phyloP scores from a whole-genome alignment of 2,329 filamentous ascomycete genomes.

The Aspergillus fructus region DNA sequence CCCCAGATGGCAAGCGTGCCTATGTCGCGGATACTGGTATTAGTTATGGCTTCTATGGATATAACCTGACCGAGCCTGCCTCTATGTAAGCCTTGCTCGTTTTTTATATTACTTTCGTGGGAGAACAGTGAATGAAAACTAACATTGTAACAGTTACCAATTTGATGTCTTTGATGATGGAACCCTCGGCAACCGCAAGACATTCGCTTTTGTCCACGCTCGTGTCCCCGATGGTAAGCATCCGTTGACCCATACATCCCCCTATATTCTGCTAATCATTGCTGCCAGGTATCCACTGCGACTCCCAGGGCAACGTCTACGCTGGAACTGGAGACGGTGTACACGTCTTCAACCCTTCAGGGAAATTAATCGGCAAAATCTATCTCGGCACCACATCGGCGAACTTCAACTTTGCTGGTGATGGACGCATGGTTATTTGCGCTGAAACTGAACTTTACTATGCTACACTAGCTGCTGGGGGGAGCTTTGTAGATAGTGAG shows the following conservation, averaged over 20 bases:
- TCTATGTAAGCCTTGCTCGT: slow-evolving; percentile 27
- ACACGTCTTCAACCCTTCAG: slow-evolving; percentile 54
- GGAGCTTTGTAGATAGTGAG: not conserved
- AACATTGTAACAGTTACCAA: slow-evolving; percentile 38
- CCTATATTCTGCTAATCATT: slow-evolving; percentile 53
- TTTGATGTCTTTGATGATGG: slow-evolving; percentile 43
- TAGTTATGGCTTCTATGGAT: slow-evolving; percentile 20
- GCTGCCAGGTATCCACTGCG: slow-evolving; percentile 54
- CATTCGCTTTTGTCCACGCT: not conserved
- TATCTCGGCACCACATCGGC: slow-evolving; percentile 48
- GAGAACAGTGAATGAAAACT: not conserved
- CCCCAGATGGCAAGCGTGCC: slow-evolving; percentile 37
- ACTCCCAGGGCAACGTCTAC: slow-evolving; percentile 57
- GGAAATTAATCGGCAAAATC: slow-evolving; percentile 58
- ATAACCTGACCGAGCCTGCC: slow-evolving; percentile 16
- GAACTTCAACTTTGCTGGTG: slow-evolving; percentile 52
- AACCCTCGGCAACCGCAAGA: not conserved
- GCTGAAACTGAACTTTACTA: slow-evolving; percentile 49
- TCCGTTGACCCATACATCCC: slow-evolving; percentile 36
- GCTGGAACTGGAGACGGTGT: slow-evolving; percentile 56
- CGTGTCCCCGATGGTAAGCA: not conserved
- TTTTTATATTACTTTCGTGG: not conserved
- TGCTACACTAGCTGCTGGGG: slow-evolving; percentile 32
- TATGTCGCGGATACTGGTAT: slow-evolving; percentile 44
- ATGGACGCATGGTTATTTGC: slow-evolving; percentile 30